Base-by-base conservation (phyloP, 2,329 filamentous ascomycete species). In the Trichoderma afroharzianum region DNA sequence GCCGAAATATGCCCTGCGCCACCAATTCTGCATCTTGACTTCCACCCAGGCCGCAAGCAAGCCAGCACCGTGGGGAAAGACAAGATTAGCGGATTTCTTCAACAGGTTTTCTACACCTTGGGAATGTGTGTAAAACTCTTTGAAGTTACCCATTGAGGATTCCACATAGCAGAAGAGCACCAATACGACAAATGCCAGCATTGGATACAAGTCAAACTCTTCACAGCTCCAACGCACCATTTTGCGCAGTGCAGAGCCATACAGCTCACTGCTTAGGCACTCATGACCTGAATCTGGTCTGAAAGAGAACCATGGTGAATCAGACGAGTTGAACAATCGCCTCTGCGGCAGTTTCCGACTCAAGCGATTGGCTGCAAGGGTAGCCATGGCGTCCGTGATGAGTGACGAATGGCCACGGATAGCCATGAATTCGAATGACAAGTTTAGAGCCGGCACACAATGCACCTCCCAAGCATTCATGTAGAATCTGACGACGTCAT, bases 1-100 rank as follows among this genome's bases (percentile, higher is more conserved):
- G 32, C 59, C 59, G 24, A 62, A 62, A 62, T 39, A 62, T 21
- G 59, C 59, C 14, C 59, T 39, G 32, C 59, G 59, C 59, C 59
- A 62, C 59, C 59, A 62, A 39, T 62, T 62, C 15, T 62, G 59
- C 59, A 62, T 62, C 32, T 62, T 62, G 33, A 62, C 33, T 62
- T 62, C 59, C 18, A 62, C 59, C 59, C 59, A 62, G 3, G 59
- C 59, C 7, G 59, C 59, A 62, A 62, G 59, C 6, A 62, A 32
- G 14, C 59, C 59, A 28, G 59, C 12, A 8, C 59, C 59, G 18
- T 43, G 15, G n/a, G 39, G 39, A n/a, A 43, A 43, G 39, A 43
- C 8, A n/a, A 43, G 15, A 43, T 43, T 8, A 43, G 39, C 18
- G 39, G 39, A 43, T n/a, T 43, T 43, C 39, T 43, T 43, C 39